Evolutionary conservation across 257 asterid species (phyloP).

Genomic region (Linaria vulgaris): DNA sequence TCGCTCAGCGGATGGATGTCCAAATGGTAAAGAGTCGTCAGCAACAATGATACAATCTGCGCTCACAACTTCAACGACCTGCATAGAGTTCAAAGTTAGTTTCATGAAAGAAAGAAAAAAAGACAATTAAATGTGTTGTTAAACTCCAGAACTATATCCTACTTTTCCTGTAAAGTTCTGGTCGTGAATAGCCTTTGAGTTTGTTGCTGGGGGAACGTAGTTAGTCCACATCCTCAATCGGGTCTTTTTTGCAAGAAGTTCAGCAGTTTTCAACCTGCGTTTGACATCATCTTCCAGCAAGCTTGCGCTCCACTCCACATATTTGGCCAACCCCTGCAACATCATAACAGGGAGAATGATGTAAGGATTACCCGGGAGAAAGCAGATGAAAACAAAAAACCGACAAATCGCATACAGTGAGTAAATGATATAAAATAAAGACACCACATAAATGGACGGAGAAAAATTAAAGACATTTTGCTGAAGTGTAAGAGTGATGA

Average conservation of each 20-base stretch:
- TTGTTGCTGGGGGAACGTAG: conserved; percentile 78
- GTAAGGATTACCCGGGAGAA: too few relatives aligned
- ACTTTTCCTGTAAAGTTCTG: conserved; percentile 96
- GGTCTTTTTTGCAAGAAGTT: conserved; percentile 83
- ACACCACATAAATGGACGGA: too few relatives aligned
- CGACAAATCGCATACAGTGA: not conserved
- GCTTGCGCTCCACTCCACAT: conserved; percentile 92
- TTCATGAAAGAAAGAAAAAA: conserved; percentile 7
- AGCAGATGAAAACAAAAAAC: not conserved
- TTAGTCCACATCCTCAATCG: conserved; percentile 83
- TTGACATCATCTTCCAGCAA: conserved; percentile 73
- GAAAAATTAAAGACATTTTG: too few relatives aligned
- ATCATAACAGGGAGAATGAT: conserved; percentile 18
- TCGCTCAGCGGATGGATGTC: conserved; percentile 93
- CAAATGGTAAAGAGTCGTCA: conserved; percentile 87
- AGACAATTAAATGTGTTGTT: not conserved
- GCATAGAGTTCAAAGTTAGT: conserved; percentile 27
- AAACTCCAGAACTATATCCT: conserved; percentile 19
- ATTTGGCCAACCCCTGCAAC: conserved; percentile 78
- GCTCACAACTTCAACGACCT: conserved; percentile 95
- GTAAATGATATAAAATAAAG: too few relatives aligned
- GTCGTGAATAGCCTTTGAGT: conserved; percentile 94
- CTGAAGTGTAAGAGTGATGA: too few relatives aligned
- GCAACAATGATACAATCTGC: conserved; percentile 88
- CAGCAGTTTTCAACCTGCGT: conserved; percentile 71